Conservation (phyloP, 345 rosid species). For the Crucihimalaya himalaica region DNA sequence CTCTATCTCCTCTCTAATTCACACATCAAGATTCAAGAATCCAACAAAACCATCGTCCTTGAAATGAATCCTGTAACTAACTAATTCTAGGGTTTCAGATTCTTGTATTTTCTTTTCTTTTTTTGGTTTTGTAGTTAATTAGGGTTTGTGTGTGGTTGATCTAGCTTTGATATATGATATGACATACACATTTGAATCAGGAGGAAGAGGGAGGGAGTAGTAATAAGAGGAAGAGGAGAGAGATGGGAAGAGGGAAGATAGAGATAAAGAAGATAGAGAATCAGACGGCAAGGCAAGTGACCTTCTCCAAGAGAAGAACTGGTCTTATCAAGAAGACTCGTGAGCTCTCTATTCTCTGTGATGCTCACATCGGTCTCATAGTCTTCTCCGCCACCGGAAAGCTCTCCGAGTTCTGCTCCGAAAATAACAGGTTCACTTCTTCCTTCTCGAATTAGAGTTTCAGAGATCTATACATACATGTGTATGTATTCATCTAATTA, state of each 20-base stretch:
- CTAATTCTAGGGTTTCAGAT: conserved; percentile 26
- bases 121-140: neutral
- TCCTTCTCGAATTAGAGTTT: conserved; percentile 36
- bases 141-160: conserved; percentile 18
- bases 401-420: conserved; percentile 43
- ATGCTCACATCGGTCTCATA: conserved; percentile 55
- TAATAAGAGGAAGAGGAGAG: conserved; percentile 28
- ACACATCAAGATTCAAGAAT: conserved; percentile 29
- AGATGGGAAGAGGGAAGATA: conserved; percentile 55
- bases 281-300: conserved; percentile 49
- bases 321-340: conserved; percentile 54
- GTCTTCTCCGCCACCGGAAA: conserved; percentile 53
- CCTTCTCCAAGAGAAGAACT: conserved; percentile 50
- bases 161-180: conserved; percentile 4
- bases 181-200: conserved; percentile 19
- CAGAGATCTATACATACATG: conserved; percentile 33
- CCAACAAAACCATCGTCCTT: conserved; percentile 12
- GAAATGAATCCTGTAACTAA: conserved; percentile 34
- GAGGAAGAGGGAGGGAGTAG: conserved; percentile 16
- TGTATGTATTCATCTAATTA: conserved; percentile 25
- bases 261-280: conserved; percentile 50
- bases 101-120: neutral
- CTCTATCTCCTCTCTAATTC: neutral
- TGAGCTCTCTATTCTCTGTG: conserved; percentile 54
- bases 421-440: conserved; percentile 34